Evolutionary conservation across 179 eudicot genomes (phyloP).

Genomic region (Sideroxylon spinosum): DNA sequence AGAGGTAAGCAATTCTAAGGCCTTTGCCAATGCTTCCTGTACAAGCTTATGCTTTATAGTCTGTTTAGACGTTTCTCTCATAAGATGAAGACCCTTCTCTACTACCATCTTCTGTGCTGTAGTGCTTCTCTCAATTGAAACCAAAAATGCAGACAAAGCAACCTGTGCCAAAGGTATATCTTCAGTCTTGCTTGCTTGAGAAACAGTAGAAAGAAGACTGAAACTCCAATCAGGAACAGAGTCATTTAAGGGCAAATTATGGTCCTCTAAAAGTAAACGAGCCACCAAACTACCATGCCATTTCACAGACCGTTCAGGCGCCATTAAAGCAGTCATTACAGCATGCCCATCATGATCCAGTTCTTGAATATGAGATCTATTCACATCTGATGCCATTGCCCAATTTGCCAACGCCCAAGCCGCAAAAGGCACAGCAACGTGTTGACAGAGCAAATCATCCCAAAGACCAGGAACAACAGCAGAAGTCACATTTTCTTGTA

Average conservation of each 20-base stretch:
- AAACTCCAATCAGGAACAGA: conserved; percentile 88
- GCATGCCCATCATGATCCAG: conserved; percentile 89
- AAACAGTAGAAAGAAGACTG: conserved; percentile 77
- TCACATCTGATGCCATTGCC: conserved; percentile 90
- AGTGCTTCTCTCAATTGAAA: conserved; percentile 73
- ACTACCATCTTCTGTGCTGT: conserved; percentile 60
- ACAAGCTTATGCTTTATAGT: conserved; percentile 60
- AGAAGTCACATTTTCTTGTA: conserved; percentile 54
- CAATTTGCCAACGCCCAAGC: conserved; percentile 99
- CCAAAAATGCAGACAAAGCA: conserved; percentile 83
- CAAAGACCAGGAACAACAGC: conserved; percentile 96
- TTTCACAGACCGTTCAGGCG: conserved; percentile 95
- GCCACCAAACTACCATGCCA: conserved; percentile 99
- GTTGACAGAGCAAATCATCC: conserved; percentile 98
- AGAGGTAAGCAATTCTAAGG: conserved; percentile 64
- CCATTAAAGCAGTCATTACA: conserved; percentile 78
- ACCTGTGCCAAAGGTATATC: conserved; percentile 75
- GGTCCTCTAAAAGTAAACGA: conserved; percentile 74
- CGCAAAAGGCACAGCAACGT: conserved; percentile 97
- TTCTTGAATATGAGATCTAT: conserved; percentile 85
- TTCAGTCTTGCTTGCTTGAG: conserved; percentile 82
- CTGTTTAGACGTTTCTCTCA: conserved; percentile 82
- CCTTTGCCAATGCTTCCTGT: conserved; percentile 86
- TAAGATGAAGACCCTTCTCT: conserved; percentile 78
- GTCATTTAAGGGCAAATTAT: conserved; percentile 59